Evolutionary conservation across 208 protist species (phyloP), one percentile per base, ranked within the genome.

Genomic region (Herpetomonas muscarum): DNA sequence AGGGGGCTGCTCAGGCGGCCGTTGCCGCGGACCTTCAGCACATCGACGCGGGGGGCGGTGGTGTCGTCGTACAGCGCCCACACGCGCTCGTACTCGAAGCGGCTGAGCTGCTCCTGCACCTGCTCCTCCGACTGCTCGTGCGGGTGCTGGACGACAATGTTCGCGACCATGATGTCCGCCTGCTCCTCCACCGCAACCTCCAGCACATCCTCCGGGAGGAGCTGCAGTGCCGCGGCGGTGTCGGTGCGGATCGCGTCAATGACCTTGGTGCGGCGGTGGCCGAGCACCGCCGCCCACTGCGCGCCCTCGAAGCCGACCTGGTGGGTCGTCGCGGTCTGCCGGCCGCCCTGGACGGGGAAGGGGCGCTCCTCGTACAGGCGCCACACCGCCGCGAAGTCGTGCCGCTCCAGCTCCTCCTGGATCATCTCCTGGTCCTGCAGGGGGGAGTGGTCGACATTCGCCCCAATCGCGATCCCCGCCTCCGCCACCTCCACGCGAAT

Each of bases 261-360:
- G 19, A 76, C 34, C 29, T 56, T 19, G 26, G 58, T 48, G 22
- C 44, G 32, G 39, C 53, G 63, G n/a, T 30, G 39, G 42, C 54
- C 58, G 50, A 77, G 48, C 15, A 80, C 61, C 32, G 30, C 47
- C 17, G 48, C 49, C 76, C 76, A 84, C 30, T 67, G 64, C 19
- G 58, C 58, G 12, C 69, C 80, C 50, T 80, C 73, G 36, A 83
- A 81, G 50, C 67, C 70, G 25, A 81, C 68, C 45, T 69, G 71
- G 54, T 81, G 66, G 9, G 28, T 41, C 19, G 60, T 63, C 30
- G 55, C 17, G 15, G 49, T 26, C 2, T 67, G 44, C n/a, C n/a
- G n/a, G 31, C 55, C 59, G 29, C 31, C 30, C 13, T 9, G 17
- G 21, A 36, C 37, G 28, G 32, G 36, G 36, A 34, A 49, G 17